A percentile compares a stretch with the other conserved stretches of the same genome.
These are phyloP conservation scores for Fraxinus quadrangulata DNA, from an alignment of 257 asterid species.

Conservation along the genomic window DNA sequence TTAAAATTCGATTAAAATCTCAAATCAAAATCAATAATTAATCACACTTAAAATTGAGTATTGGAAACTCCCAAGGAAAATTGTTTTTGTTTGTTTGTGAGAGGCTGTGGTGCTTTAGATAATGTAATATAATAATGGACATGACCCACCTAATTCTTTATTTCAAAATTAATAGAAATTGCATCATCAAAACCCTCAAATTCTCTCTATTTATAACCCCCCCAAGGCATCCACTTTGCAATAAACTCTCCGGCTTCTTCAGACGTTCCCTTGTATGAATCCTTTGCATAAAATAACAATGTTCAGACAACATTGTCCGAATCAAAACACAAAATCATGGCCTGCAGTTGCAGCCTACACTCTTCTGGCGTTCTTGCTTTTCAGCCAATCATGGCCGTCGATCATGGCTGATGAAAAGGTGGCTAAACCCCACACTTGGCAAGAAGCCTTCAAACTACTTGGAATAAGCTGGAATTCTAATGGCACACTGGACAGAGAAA, in stretches of 20 bases:
- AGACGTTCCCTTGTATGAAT: neutral
- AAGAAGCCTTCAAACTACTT: conserved; percentile 26
- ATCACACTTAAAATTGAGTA: no score
- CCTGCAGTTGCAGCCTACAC: neutral
- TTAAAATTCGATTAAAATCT: no score
- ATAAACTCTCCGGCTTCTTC: neutral
- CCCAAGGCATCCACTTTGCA: no score
- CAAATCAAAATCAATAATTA: no score
- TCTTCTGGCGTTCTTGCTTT: neutral
- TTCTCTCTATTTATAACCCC: no score
- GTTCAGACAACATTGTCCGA: neutral
- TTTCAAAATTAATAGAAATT: no score
- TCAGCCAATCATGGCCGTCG: neutral
- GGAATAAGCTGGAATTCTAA: conserved; percentile 29
- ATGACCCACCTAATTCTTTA: no score
- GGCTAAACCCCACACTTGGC: conserved; percentile 27
- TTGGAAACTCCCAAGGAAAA: no score
- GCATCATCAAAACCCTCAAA: no score
- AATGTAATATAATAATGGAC: no score
- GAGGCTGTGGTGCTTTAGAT: no score
- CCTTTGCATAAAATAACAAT: neutral
- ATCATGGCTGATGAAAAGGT: neutral
- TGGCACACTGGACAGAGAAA: conserved; percentile 15
- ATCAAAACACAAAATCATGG: neutral
- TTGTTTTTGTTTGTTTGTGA: no score